phyloP scores from a whole-genome alignment of 352 stramenopile species.

The Blastocystis sp. region DNA sequence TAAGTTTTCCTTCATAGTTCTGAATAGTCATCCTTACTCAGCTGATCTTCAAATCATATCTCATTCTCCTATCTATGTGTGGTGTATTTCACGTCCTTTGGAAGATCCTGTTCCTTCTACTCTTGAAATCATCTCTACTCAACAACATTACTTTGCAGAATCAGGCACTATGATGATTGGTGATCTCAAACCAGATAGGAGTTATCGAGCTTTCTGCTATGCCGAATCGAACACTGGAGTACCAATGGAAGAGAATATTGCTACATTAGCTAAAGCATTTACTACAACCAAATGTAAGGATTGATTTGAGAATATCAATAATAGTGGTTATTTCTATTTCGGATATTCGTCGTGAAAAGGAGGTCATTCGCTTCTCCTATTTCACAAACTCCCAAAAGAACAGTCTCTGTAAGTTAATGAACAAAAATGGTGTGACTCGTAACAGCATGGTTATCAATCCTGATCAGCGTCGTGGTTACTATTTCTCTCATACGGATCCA shows the following conservation, averaged over 20 bases:
- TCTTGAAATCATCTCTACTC: not conserved
- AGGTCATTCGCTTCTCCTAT: not conserved
- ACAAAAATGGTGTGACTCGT: not conserved
- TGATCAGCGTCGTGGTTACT: not conserved
- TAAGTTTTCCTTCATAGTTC: not conserved
- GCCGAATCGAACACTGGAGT: not conserved
- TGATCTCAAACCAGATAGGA: not conserved
- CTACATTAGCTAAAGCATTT: not conserved
- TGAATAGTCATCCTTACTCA: not conserved
- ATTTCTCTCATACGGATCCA: not conserved
- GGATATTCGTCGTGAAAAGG: not conserved
- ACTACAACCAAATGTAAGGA: conserved; percentile 12
- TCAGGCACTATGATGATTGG: not conserved
- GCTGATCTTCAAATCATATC: not conserved
- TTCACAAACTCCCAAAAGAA: conserved; percentile 8
- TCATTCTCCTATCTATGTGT: not conserved
- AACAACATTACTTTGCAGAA: not conserved
- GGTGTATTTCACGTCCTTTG: not conserved
- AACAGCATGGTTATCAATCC: not conserved
- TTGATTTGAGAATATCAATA: not conserved
- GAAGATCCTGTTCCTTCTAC: not conserved
- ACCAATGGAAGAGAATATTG: not conserved
- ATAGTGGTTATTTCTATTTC: conserved; percentile 7
- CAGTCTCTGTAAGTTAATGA: conserved; percentile 9
- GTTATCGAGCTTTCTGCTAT: conserved; percentile 33